Base-by-base conservation (phyloP, 2,329 filamentous ascomycete species). In the Didymella pinodella region DNA sequence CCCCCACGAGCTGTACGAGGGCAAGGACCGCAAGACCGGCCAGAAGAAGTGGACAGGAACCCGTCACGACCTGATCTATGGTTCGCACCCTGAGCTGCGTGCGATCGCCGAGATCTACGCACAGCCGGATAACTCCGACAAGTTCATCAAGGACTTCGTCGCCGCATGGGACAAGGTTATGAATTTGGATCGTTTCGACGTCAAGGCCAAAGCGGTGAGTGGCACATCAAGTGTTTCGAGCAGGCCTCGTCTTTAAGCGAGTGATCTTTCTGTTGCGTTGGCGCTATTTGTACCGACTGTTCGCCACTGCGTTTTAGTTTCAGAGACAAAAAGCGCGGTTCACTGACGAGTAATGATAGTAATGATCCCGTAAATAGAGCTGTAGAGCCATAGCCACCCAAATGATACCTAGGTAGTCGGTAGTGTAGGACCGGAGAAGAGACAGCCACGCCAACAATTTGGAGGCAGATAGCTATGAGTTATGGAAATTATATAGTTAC, bases 81-180 rank as follows among this genome's bases (percentile, higher is more conserved):
- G 90, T 53, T 87, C 87, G n/a, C 89, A 92, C 65, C 82, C 90
- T 26, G 90, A 92, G 82, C 80, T 92, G 47, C 87, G 90, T 47
- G 88, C 90, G 32, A 75, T 91, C 32, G 78, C 89, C 4, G 90
- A 92, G 80, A 84, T 91, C 0, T 92, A 92, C 68, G 90, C 80
- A 36, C 82, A 82, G 64, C 70, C 80, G 0, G 89, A 89, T 67
- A 83, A 80, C 10, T 74, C 83, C 57, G 81, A 85, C 57, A 89
- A 88, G 81, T 90, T 92, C 59, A 85, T 86, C 43, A 85, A 84
- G 76, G 90, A 92, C 80, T 92, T 92, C 69, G 83, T 91, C 16
- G 79, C 82, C 7, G 88, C 86, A 2, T 92, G 90, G 90, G 80
- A 82, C 68, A 92, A 92, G 86, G 85, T 92, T 11, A 89, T 89